phyloP scores from a whole-genome alignment of 352 stramenopile species.

The Phytophthora sp. region DNA sequence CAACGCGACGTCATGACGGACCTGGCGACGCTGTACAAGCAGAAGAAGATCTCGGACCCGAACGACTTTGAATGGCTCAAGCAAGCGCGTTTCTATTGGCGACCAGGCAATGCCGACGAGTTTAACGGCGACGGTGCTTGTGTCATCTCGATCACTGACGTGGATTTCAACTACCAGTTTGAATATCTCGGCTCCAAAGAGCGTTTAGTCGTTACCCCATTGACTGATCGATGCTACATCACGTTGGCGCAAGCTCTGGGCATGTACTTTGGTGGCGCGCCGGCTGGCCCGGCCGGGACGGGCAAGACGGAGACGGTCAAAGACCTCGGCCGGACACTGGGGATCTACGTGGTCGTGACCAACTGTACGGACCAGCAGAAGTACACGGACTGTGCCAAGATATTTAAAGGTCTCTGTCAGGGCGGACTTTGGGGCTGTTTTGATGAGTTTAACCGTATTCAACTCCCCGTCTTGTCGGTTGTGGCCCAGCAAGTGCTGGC shows the following conservation, averaged over 20 bases:
- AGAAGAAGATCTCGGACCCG: slow-evolving; percentile 96
- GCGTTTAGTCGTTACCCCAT: slow-evolving; percentile 96
- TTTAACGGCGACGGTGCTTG: slow-evolving; percentile 95
- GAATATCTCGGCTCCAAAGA: slow-evolving; percentile 98
- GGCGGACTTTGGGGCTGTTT: slow-evolving; percentile 98
- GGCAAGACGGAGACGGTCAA: slow-evolving; percentile 98
- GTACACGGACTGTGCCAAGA: slow-evolving; percentile 98
- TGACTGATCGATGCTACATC: slow-evolving; percentile 98
- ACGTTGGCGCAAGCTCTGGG: slow-evolving; percentile 97
- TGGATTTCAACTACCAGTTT: slow-evolving; percentile 99
- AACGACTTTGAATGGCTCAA: slow-evolving; percentile 99
- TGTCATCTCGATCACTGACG: slow-evolving; percentile 97
- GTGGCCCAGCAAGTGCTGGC: slow-evolving; percentile 97
- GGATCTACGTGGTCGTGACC: slow-evolving; percentile 97
- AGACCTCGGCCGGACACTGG: slow-evolving; percentile 94
- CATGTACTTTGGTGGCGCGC: slow-evolving; percentile 98
- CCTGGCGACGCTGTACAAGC: slow-evolving; percentile 92
- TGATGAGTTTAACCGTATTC: slow-evolving; percentile 98
- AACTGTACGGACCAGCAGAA: slow-evolving; percentile 98
- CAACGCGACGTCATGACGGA: slow-evolving; percentile 98
- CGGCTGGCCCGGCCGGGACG: slow-evolving; percentile 94
- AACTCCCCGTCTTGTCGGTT: slow-evolving; percentile 95
- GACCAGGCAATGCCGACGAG: slow-evolving; percentile 93
- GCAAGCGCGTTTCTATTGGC: slow-evolving; percentile 99
- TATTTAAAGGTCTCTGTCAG: slow-evolving; percentile 98